Evolutionary conservation across 1,284 basidiomycete genomes (phyloP).

Genomic region (Sphagnurus paluster): DNA sequence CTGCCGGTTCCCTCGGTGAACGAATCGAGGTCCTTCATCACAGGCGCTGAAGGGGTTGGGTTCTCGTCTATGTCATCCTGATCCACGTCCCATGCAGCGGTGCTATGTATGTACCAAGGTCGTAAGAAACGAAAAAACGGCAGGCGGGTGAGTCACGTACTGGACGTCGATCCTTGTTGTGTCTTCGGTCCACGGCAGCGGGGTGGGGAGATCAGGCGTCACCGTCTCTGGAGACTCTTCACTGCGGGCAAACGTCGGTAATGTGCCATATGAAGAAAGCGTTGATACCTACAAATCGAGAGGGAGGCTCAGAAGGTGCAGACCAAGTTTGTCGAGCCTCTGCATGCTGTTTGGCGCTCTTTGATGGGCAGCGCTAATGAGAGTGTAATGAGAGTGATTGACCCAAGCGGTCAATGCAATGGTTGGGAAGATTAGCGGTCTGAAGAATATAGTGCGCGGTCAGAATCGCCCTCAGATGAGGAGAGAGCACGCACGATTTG

Average conservation of each 20-base stretch:
- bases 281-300: constrained; percentile 9
- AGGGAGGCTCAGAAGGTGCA: constrained; percentile 10
- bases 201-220: constrained; percentile 7
- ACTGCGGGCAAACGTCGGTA: background rate
- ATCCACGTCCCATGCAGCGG: constrained; percentile 10
- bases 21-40: constrained; percentile 51
- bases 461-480: constrained; percentile 7
- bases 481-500: constrained; percentile 10
- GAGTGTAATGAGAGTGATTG: background rate
- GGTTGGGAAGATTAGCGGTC: background rate
- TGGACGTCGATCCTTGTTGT: constrained; percentile 13
- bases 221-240: constrained; percentile 9
- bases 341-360: background rate
- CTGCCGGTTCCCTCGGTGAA: constrained; percentile 53
- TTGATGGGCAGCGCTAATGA: background rate
- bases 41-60: constrained; percentile 43
- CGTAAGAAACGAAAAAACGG: background rate
- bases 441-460: constrained; percentile 1
- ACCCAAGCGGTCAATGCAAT: background rate
- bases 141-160: constrained; percentile 14
- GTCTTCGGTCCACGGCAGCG: constrained; percentile 10
- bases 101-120: constrained; percentile 5
- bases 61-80: constrained; percentile 26
- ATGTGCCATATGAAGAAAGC: background rate
- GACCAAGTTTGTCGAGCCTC: constrained; percentile 9